A percentile compares a stretch with the other conserved stretches of the same genome.
These are phyloP conservation scores for Schizochytrium sp. DNA, from an alignment of 108 stramenopile species.

Conservation along the genomic window DNA sequence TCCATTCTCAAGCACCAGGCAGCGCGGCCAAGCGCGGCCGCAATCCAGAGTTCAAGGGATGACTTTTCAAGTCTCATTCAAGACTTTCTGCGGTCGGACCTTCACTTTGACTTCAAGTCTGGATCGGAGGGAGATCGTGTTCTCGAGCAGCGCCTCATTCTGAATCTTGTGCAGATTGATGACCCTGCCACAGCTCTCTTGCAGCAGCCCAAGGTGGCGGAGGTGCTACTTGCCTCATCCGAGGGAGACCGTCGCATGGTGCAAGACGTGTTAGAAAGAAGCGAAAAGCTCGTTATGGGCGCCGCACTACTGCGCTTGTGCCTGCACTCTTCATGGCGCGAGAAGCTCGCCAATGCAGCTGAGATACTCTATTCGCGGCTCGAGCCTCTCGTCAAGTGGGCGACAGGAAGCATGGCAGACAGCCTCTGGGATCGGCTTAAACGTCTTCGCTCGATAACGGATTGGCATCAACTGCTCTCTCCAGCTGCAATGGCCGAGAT, in stretches of 20 bases:
- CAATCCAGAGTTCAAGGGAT: not conserved
- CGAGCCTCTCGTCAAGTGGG: not conserved
- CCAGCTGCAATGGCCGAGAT: constrained; percentile 17
- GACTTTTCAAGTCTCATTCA: not conserved
- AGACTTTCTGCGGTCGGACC: not conserved
- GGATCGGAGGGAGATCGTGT: not conserved
- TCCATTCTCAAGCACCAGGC: constrained; percentile 17
- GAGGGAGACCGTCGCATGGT: not conserved
- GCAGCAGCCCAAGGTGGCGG: not conserved
- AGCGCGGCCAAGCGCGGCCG: not conserved
- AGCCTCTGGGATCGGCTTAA: not conserved
- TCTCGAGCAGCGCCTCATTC: not conserved
- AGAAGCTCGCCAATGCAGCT: not conserved
- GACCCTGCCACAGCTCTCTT: not conserved
- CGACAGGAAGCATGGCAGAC: not conserved
- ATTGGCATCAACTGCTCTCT: not conserved
- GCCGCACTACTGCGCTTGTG: not conserved
- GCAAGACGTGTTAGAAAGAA: not conserved
- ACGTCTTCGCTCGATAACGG: not conserved
- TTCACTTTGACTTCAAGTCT: constrained; percentile 11
- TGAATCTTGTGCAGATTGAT: not conserved
- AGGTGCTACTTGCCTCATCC: not conserved
- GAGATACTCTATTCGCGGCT: not conserved
- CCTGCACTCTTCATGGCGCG: constrained; percentile 14
- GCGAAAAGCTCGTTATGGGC: not conserved